Evolutionary conservation across 2,329 filamentous ascomycete genomes (phyloP), one percentile per base, ranked within the genome.

Genomic region (Chaetomium sp.): DNA sequence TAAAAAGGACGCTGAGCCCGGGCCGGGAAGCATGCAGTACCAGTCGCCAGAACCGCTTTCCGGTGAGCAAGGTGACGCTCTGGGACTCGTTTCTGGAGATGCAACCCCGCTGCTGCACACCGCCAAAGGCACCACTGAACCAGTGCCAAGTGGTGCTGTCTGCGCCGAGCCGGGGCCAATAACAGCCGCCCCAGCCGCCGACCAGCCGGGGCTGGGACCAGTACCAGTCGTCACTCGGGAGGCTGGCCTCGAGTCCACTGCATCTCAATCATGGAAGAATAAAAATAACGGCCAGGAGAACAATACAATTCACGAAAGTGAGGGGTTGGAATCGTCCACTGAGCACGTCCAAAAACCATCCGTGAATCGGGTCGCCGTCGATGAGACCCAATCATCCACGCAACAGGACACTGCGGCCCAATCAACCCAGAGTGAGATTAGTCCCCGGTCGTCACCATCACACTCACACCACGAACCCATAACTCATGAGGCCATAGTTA

Each of bases 211-310:
- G 50, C 65, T 63, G 42, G 42, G 55, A 51, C 55, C 31, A 23
- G 57, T 38, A 35, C 60, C 64, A 38, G 33, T 51, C 64, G 45
- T 55, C 19, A 7, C 35, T 21, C 45, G 16, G 31, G 59, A 62
- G 51, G 51, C 64, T 56, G 58, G 53, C 25, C 38, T 35, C 35
- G 54, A 57, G 47, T 19, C 58, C 38, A 29, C 42, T 23, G 29
- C 16, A 10, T 59, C 62, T 57, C 54, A 71, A 64, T 70, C 70
- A 21, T 76, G 74, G 64, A 75, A 77, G 62, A 72, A 78, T 51
- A 78, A 75, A 68, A 78, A 76, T 68, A 77, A 76, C 62, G 76
- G 76, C 21, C 35, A 53, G 55, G 50, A 66, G 27, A 60, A 38
- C 42, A 62, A 49, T 31, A 45, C 53, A 21, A 23, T 23, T 55